These are phyloP conservation scores for Calonectria pauciramosa DNA, from an alignment of 2,329 filamentous ascomycete genomes.

Conservation along the genomic window DNA sequence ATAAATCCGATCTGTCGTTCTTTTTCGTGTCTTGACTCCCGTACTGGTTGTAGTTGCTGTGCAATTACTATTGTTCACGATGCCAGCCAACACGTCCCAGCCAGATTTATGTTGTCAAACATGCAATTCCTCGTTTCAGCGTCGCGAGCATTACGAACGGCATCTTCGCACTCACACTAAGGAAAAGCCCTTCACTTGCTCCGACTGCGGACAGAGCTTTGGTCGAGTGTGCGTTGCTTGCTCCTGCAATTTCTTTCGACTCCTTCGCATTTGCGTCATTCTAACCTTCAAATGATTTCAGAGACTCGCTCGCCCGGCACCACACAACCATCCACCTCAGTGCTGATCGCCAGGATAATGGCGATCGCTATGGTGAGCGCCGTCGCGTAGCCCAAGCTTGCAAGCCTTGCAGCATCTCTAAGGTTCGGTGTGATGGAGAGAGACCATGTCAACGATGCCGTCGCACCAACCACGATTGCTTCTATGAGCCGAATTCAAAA, in stretches of 20 bases:
- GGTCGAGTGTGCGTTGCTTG: slow-evolving; percentile 1
- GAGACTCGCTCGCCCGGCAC: slow-evolving; percentile 13
- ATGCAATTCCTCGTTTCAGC: slow-evolving; percentile 2
- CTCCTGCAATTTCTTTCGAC: background rate
- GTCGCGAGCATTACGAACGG: slow-evolving; percentile 5
- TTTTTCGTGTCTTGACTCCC: background rate
- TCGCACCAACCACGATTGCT: background rate
- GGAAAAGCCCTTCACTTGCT: slow-evolving; percentile 7
- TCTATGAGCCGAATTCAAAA: background rate
- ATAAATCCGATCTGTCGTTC: background rate
- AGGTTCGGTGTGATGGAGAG: slow-evolving; percentile 7
- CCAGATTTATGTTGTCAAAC: background rate
- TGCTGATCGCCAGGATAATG: background rate
- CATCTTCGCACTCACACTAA: slow-evolving; percentile 11
- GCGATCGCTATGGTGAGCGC: background rate
- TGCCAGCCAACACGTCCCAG: background rate
- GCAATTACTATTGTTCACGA: background rate
- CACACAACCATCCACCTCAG: slow-evolving; percentile 1
- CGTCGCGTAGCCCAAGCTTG: slow-evolving; percentile 9
- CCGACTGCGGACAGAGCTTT: slow-evolving; percentile 8
- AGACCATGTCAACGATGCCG: slow-evolving; percentile 1
- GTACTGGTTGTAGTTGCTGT: background rate
- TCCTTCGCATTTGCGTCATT: background rate
- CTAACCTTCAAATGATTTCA: background rate
- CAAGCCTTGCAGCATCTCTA: slow-evolving; percentile 11